These are phyloP conservation scores for Triangularia setosa DNA, from an alignment of 2,329 filamentous ascomycete genomes.

Conservation along the genomic window DNA sequence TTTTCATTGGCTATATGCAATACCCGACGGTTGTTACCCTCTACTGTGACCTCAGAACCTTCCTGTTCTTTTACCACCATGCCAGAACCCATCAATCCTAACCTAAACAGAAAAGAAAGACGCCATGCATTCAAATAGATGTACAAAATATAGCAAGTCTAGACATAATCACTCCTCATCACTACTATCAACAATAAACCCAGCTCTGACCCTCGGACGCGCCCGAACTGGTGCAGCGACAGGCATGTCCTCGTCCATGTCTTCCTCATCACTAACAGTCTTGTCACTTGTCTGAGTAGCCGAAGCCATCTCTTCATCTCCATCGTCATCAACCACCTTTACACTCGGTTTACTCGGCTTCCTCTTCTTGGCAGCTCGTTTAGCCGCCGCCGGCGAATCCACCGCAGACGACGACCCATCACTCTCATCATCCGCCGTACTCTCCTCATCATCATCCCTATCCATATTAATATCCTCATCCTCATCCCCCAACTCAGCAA, in stretches of 20 bases:
- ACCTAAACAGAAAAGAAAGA: background rate
- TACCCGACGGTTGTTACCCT: too few relatives aligned
- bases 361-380: background rate
- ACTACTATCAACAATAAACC: conserved; percentile 58
- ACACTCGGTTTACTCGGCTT: background rate
- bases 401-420: background rate
- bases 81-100: background rate
- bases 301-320: conserved; percentile 27
- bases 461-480: conserved; percentile 29
- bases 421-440: conserved; percentile 25
- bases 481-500: conserved; percentile 27
- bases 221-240: conserved; percentile 15
- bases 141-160: background rate
- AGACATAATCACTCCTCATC: conserved; percentile 45
- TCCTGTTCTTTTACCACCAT: too few relatives aligned
- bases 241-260: conserved; percentile 35
- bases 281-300: conserved; percentile 17
- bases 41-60: too few relatives aligned
- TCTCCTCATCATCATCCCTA: conserved; percentile 6
- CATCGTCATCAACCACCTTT: conserved; percentile 21
- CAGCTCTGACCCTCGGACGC: conserved; percentile 45
- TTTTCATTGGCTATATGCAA: too few relatives aligned
- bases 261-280: conserved; percentile 19
- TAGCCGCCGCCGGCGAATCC: background rate
- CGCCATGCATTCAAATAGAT: background rate